These are phyloP conservation scores for Trichocomaceae sp. DNA, from an alignment of 2,329 filamentous ascomycete species.

Conservation along the genomic window DNA sequence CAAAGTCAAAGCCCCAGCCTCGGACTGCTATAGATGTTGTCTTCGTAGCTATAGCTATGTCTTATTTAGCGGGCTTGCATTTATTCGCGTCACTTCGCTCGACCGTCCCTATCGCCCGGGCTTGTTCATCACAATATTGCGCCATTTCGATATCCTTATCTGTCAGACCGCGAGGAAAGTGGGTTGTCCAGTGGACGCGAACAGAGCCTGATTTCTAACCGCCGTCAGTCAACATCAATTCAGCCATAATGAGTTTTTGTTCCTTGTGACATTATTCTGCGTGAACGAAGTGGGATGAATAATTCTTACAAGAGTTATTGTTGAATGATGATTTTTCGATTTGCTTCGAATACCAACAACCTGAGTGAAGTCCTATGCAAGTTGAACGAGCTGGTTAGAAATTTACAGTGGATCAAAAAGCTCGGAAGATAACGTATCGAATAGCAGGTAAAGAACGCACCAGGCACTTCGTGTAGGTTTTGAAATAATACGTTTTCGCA, in stretches of 20 bases:
- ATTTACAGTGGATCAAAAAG: background rate
- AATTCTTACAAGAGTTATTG: conserved; percentile 33
- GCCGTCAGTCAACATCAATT: background rate
- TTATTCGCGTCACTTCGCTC: conserved; percentile 14
- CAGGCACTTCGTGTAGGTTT: conserved; percentile 34
- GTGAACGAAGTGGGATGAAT: background rate
- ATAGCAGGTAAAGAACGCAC: conserved; percentile 18
- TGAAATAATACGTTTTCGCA: conserved; percentile 35
- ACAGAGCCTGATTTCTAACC: conserved; percentile 26
- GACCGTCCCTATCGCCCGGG: conserved; percentile 28
- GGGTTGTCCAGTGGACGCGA: conserved; percentile 37
- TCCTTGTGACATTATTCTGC: background rate
- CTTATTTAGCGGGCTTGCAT: conserved; percentile 4
- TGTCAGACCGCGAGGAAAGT: conserved; percentile 33
- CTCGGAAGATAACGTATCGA: background rate
- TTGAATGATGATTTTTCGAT: conserved; percentile 33
- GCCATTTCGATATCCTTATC: conserved; percentile 33
- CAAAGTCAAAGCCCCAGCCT: background rate
- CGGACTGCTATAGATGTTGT: background rate
- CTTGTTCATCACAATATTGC: conserved; percentile 32
- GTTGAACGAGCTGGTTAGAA: background rate
- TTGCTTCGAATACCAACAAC: conserved; percentile 33
- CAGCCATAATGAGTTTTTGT: background rate
- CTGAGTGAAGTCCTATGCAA: conserved; percentile 30
- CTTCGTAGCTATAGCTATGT: background rate